These are phyloP conservation scores for Gastrolobium bilobum DNA, from an alignment of 306 rosid genomes.

Conservation along the genomic window DNA sequence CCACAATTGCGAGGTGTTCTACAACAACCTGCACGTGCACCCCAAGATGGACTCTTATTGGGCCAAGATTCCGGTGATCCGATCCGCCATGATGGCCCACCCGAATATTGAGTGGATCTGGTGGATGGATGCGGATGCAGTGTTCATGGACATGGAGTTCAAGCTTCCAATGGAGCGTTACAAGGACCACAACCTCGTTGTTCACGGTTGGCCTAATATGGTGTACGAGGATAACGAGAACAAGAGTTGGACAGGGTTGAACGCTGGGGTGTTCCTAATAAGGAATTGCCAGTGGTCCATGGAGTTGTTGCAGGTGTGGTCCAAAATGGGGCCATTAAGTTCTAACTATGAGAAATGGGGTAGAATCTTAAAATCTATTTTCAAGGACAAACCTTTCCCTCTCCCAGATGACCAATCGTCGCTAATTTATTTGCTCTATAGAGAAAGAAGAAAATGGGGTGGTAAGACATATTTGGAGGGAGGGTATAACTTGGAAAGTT, in stretches of 20 bases:
- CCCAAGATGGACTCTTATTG: conserved; percentile 63
- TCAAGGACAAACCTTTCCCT: conserved; percentile 53
- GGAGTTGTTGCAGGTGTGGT: conserved; percentile 58
- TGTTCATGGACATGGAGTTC: conserved; percentile 62
- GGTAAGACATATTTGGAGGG: conserved; percentile 51
- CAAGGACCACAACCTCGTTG: conserved; percentile 51
- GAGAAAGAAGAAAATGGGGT: conserved; percentile 43
- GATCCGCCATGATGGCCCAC: conserved; percentile 60
- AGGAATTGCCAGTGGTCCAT: conserved; percentile 66
- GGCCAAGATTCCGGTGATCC: conserved; percentile 58
- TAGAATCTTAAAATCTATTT: neutral
- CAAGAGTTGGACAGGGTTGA: conserved; percentile 63
- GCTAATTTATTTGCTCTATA: conserved; percentile 45
- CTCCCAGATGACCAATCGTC: conserved; percentile 57
- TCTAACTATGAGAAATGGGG: conserved; percentile 55
- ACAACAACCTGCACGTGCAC: conserved; percentile 55
- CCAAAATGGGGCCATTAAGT: conserved; percentile 56
- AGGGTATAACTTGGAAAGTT: conserved; percentile 47
- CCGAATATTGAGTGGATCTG: conserved; percentile 64
- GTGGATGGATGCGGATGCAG: conserved; percentile 66
- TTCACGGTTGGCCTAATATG: conserved; percentile 59
- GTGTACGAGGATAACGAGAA: conserved; percentile 37
- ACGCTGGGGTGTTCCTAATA: conserved; percentile 47
- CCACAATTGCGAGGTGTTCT: conserved; percentile 55
- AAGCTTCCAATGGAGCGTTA: conserved; percentile 51